phyloP scores from a whole-genome alignment of 352 stramenopile genomes.

The Pythium brassicae region DNA sequence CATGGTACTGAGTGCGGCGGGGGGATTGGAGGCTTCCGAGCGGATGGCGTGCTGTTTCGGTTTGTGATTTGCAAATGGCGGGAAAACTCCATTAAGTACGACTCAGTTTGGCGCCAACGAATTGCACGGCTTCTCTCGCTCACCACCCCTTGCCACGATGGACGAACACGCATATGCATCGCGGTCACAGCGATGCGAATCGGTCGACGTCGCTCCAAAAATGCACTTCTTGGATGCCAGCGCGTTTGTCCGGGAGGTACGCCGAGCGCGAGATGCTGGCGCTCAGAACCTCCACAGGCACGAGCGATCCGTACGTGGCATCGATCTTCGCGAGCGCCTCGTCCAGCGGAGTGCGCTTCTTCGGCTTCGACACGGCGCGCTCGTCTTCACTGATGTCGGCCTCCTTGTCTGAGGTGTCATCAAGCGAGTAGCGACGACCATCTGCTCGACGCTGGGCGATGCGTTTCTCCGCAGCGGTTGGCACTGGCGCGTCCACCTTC shows the following conservation, averaged over 20 bases:
- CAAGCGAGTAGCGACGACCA: not conserved
- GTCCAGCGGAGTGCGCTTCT: conserved; percentile 6
- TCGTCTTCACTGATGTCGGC: not conserved
- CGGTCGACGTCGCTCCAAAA: conserved; percentile 19
- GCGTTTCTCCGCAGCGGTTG: not conserved
- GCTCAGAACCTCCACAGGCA: not conserved
- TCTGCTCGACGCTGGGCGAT: not conserved
- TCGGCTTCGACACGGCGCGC: not conserved
- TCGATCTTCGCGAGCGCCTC: conserved; percentile 14
- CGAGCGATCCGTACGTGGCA: conserved; percentile 4
- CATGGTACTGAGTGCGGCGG: conserved; percentile 21
- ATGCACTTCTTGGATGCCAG: conserved; percentile 9
- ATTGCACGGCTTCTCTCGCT: too few relatives aligned
- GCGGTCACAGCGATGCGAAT: conserved; percentile 12
- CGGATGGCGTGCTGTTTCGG: too few relatives aligned
- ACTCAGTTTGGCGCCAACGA: not conserved
- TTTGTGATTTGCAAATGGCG: not conserved
- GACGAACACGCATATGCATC: too few relatives aligned
- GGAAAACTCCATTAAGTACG: not conserved
- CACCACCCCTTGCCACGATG: too few relatives aligned
- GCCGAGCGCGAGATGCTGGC: not conserved
- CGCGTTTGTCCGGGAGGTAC: not conserved
- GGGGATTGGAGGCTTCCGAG: too few relatives aligned
- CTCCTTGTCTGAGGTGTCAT: not conserved
- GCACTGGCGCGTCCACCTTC: conserved; percentile 2